These are phyloP conservation scores for Setaria italica DNA, from an alignment of 202 grass and related monocot genomes.

Conservation along the genomic window DNA sequence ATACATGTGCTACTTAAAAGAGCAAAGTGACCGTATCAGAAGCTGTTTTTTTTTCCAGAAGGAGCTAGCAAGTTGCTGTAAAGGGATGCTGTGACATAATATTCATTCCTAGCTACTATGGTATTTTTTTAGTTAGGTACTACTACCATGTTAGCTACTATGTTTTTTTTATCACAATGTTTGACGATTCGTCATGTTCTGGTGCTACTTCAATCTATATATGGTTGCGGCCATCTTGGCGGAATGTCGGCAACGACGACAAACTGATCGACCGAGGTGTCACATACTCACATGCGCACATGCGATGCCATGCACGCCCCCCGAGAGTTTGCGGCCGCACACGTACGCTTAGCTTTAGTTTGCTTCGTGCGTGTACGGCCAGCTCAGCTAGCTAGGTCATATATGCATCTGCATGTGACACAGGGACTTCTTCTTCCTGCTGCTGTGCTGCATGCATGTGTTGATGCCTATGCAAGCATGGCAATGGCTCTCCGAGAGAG, in stretches of 20 bases:
- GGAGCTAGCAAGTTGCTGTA: too few relatives aligned
- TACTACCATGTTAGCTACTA: too few relatives aligned
- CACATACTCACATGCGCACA: not conserved
- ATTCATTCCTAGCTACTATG: too few relatives aligned
- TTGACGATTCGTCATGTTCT: too few relatives aligned
- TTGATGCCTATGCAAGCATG: not conserved
- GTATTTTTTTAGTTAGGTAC: too few relatives aligned
- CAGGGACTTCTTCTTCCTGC: not conserved
- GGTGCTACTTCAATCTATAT: too few relatives aligned
- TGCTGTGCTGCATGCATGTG: not conserved
- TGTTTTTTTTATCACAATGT: too few relatives aligned
- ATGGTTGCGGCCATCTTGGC: not conserved
- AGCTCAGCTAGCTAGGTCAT: not conserved
- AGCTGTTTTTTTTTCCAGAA: too few relatives aligned
- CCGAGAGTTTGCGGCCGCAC: not conserved
- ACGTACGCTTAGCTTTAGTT: constrained; percentile 5
- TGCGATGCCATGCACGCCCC: not conserved
- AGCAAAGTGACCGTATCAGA: too few relatives aligned
- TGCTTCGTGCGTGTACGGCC: not conserved
- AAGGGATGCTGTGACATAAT: too few relatives aligned
- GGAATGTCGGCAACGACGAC: too few relatives aligned
- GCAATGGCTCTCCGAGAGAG: constrained; percentile 4
- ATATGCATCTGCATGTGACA: not conserved
- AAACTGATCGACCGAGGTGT: not conserved
- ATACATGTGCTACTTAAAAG: too few relatives aligned